These are phyloP conservation scores for Omphalea diandra DNA, from an alignment of 441 rosid species.

Conservation along the genomic window DNA sequence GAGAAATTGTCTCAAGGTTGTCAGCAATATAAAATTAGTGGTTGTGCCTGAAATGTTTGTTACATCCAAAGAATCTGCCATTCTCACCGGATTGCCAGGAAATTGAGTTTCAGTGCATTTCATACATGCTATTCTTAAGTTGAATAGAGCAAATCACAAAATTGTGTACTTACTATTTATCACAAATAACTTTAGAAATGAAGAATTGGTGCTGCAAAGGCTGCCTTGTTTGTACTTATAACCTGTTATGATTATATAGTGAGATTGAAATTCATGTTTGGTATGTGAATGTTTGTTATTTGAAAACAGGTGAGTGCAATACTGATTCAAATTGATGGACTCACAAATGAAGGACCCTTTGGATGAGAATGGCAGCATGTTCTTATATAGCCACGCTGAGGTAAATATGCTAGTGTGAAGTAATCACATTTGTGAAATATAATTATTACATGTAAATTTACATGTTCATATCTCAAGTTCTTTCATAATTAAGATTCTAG, in stretches of 20 bases:
- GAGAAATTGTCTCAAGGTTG: neutral
- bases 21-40: neutral
- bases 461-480: neutral
- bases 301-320: neutral
- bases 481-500: neutral
- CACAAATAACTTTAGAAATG: too few relatives aligned
- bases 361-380: neutral
- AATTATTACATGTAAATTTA: neutral
- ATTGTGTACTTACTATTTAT: neutral
- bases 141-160: neutral
- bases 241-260: neutral
- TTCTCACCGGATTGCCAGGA: neutral
- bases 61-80: neutral
- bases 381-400: slow-evolving; percentile 1
- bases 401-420: neutral
- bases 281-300: neutral
- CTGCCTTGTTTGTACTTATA: too few relatives aligned
- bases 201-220: too few relatives aligned
- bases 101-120: neutral
- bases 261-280: neutral
- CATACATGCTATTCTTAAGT: neutral
- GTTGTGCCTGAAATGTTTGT: neutral
- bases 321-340: neutral
- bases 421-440: neutral
- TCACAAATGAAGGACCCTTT: neutral